Evolutionary conservation across 2,329 filamentous ascomycete species (phyloP).

Genomic region (Macrophomina phaseolina): DNA sequence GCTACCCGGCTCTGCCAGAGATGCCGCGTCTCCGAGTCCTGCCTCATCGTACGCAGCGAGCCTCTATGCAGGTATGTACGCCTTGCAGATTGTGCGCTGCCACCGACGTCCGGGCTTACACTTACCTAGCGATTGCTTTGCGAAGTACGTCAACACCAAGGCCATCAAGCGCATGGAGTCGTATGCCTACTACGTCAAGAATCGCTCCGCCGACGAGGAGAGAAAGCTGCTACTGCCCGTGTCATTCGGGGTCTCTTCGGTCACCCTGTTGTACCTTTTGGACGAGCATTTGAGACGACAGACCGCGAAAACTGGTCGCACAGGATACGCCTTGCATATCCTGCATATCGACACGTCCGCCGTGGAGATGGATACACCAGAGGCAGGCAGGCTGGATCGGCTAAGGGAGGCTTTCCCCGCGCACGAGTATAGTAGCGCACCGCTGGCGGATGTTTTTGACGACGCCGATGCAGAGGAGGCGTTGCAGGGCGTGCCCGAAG

Average conservation of each 20-base stretch:
- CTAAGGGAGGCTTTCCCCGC: constrained; percentile 65
- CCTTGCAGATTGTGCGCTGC: neutral
- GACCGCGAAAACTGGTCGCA: constrained; percentile 65
- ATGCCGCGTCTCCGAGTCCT: constrained; percentile 59
- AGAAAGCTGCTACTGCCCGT: constrained; percentile 75
- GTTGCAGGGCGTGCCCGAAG: constrained; percentile 2
- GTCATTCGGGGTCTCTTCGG: constrained; percentile 82
- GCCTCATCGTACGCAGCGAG: constrained; percentile 63
- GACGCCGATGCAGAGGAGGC: neutral
- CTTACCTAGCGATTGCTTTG: constrained; percentile 72
- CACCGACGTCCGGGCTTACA: constrained; percentile 5
- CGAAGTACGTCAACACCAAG: constrained; percentile 78
- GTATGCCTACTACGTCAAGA: constrained; percentile 58
- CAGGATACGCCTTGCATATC: constrained; percentile 71
- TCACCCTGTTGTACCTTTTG: constrained; percentile 76
- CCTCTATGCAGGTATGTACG: constrained; percentile 63
- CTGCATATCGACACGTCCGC: constrained; percentile 52
- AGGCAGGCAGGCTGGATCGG: constrained; percentile 45
- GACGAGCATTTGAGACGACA: constrained; percentile 72
- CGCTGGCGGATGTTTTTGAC: constrained; percentile 64
- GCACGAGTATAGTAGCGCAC: constrained; percentile 66
- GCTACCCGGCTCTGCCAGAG: constrained; percentile 56
- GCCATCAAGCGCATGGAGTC: constrained; percentile 76
- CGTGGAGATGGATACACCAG: constrained; percentile 58
- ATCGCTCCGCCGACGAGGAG: constrained; percentile 50